These are phyloP conservation scores for Camellia lanceoleosa DNA, from an alignment of 148 eudicot species.

Conservation along the genomic window DNA sequence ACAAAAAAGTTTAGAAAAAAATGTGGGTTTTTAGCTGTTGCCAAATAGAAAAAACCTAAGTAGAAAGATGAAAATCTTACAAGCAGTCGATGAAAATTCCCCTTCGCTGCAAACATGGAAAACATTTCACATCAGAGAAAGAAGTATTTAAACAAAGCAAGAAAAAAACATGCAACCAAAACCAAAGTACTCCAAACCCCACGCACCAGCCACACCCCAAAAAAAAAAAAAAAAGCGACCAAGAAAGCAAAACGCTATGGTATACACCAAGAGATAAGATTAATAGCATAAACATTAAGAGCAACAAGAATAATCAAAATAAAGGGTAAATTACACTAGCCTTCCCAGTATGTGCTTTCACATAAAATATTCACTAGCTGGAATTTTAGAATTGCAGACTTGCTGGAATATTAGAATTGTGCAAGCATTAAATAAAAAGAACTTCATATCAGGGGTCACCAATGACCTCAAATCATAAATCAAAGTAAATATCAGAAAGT, in stretches of 20 bases:
- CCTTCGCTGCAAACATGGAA: constrained; percentile 58
- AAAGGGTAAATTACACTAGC: not conserved
- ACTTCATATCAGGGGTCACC: too few relatives aligned
- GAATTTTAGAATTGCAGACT: too few relatives aligned
- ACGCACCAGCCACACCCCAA: too few relatives aligned
- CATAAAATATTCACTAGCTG: too few relatives aligned
- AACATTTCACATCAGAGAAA: constrained; percentile 20
- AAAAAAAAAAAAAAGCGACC: too few relatives aligned
- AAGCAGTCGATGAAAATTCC: constrained; percentile 60
- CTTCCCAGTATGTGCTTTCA: not conserved
- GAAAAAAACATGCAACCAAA: too few relatives aligned
- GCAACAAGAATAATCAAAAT: not conserved
- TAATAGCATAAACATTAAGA: not conserved
- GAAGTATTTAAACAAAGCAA: not conserved
- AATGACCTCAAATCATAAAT: too few relatives aligned
- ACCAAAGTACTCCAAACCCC: not conserved
- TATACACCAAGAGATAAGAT: not conserved
- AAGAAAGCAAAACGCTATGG: not conserved
- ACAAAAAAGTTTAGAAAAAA: too few relatives aligned
- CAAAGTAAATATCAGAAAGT: too few relatives aligned
- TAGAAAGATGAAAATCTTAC: constrained; percentile 44
- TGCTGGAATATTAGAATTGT: too few relatives aligned
- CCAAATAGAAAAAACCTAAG: not conserved
- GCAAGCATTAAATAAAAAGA: too few relatives aligned
- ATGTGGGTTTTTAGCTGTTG: too few relatives aligned